Evolutionary conservation across 2,329 filamentous ascomycete species (phyloP), one percentile per base, ranked within the genome.

Genomic region (Tolypocladium guangdongense): DNA sequence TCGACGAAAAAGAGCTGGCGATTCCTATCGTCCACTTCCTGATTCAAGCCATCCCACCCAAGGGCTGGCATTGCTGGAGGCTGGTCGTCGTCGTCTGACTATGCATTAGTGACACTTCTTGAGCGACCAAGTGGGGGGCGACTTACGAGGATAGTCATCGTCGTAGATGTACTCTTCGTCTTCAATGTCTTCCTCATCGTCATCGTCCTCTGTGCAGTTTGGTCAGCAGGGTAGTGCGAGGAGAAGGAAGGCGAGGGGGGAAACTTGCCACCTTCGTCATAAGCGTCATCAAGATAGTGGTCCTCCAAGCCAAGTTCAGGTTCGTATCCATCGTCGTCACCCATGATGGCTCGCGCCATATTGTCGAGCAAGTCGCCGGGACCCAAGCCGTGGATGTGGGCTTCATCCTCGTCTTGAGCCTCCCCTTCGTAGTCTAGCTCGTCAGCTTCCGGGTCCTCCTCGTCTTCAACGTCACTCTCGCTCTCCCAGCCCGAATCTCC

Each of bases 111-210:
- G 1, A 35, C 14, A n/a, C 18, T 7, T 39, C 14, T 38, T 20
- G 30, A 16, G 50, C 45, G 14, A 7, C 7, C 10, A 41, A 27
- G 48, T 8, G 32, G 33, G 47, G 54, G 35, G 52, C 18, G 2
- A 74, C 77, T 70, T 73, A 82, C 78, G 72, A 54, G 78, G 74
- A 66, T 78, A 81, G 35, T 77, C 77, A 27, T 81, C 78, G 55
- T 83, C 80, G 56, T 82, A 84, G 55, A 80, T 73, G 61, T 82
- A 83, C 52, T 83, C 79, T 22, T 82, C 81, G 50, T 89, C 86
- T 46, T 84, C 84, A 59, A 87, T 78, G 45, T 85, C 84, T 41
- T 87, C 86, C 20, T 87, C 84, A 48, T 90, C 88, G 5, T 82
- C 79, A 7, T 80, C 78, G 41, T 75, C 74, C 51, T 75, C 68